Percentiles rank a stretch among this genome's conserved stretches.
Evolutionary conservation across 306 rosid genomes (phyloP).

Genomic region (Vigna hirtella): DNA sequence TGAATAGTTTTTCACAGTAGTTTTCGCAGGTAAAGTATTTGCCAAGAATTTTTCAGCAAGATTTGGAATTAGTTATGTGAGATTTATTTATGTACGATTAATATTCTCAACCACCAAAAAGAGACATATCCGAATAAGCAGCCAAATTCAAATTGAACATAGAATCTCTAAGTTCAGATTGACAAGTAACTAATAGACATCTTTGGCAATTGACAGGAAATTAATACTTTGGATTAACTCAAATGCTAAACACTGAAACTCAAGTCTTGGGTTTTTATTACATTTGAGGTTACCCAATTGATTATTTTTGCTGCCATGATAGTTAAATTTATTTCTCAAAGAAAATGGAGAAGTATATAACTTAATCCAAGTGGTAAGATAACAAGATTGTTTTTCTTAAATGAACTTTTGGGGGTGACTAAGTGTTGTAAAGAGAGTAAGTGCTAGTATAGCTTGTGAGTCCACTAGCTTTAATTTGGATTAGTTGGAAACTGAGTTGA

Average conservation of each 20-base stretch:
- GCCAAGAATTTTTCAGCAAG: conserved; percentile 6
- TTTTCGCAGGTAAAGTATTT: conserved; percentile 16
- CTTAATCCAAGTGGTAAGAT: too few species aligned
- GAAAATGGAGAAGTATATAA: conserved; percentile 11
- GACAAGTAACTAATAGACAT: conserved; percentile 5
- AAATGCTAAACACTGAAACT: conserved; percentile 15
- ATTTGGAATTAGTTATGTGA: conserved; percentile 27
- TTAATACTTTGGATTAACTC: not conserved
- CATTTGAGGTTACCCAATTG: not conserved
- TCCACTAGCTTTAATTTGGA: too few species aligned
- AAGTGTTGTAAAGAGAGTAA: too few species aligned
- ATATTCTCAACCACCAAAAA: not conserved
- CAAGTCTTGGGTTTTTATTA: not conserved
- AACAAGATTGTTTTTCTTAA: too few species aligned
- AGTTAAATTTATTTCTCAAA: not conserved
- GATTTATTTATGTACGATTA: conserved; percentile 20
- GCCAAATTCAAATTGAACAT: conserved; percentile 1
- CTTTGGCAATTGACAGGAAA: not conserved
- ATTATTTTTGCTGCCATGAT: conserved; percentile 3
- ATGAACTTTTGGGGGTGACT: too few species aligned
- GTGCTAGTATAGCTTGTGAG: too few species aligned
- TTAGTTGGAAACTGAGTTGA: too few species aligned
- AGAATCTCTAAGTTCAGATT: conserved; percentile 28
- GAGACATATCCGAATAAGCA: conserved; percentile 1
- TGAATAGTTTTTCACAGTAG: conserved; percentile 17